phyloP scores from a whole-genome alignment of 768 basidiomycete genomes.

The Russula compacta region DNA sequence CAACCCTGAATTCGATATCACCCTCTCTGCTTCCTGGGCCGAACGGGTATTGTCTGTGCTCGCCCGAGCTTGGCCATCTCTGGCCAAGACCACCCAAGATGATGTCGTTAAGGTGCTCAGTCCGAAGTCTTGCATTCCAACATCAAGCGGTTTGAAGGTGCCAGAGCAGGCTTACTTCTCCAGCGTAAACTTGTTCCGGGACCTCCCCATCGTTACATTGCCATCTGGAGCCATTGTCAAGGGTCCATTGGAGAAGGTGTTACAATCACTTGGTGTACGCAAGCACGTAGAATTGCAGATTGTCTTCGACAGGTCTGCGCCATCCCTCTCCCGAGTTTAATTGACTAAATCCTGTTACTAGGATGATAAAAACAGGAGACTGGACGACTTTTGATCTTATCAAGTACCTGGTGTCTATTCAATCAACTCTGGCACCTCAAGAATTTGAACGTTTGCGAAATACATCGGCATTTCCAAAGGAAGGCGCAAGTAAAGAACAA shows the following conservation, averaged over 20 bases:
- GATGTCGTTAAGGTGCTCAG: conserved; percentile 36
- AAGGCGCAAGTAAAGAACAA: conserved; percentile 27
- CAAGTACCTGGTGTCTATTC: conserved; percentile 81
- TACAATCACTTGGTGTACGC: conserved; percentile 71
- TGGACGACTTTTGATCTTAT: conserved; percentile 83
- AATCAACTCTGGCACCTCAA: conserved; percentile 45
- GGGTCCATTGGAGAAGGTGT: conserved; percentile 59
- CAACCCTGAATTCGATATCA: conserved; percentile 50
- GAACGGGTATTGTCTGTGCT: conserved; percentile 67
- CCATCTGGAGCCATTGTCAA: conserved; percentile 57
- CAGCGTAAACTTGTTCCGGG: conserved; percentile 81
- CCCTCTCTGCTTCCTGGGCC: conserved; percentile 59
- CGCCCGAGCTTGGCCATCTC: conserved; percentile 62
- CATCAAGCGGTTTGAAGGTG: conserved; percentile 54
- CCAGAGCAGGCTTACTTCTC: conserved; percentile 77
- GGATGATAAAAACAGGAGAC: conserved; percentile 83
- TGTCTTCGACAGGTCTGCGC: conserved; percentile 70
- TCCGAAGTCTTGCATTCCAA: conserved; percentile 41
- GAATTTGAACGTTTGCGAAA: conserved; percentile 48
- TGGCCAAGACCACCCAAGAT: conserved; percentile 39
- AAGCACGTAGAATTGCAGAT: conserved; percentile 90
- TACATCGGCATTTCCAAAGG: conserved; percentile 70
- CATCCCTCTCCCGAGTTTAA: not conserved
- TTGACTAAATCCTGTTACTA: conserved; percentile 23
- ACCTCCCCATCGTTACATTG: conserved; percentile 71